phyloP scores from a whole-genome alignment of 139 green algal genomes.

The Asterochloris sp. region DNA sequence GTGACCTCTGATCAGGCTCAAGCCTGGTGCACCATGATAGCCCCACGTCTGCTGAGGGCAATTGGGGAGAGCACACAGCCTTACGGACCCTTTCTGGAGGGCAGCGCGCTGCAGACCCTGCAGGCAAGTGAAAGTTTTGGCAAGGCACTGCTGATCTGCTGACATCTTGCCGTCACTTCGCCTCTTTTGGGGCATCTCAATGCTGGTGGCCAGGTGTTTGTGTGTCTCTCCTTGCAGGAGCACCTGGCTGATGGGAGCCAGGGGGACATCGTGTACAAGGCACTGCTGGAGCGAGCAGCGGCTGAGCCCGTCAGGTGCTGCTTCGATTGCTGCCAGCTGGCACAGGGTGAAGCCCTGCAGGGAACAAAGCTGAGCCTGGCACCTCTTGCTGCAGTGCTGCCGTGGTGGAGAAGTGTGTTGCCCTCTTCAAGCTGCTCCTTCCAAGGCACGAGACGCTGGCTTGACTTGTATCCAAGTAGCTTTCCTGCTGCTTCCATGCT shows the following conservation, averaged over 20 bases:
- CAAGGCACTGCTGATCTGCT: too few species aligned
- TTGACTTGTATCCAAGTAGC: too few species aligned
- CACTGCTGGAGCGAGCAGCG: constrained; percentile 2
- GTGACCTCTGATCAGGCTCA: too few species aligned
- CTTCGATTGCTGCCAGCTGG: not conserved
- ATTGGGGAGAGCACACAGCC: constrained; percentile 17
- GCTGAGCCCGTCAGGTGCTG: constrained; percentile 10
- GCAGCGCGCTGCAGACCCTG: constrained; percentile 9
- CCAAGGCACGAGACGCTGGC: not conserved
- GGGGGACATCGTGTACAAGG: constrained; percentile 6
- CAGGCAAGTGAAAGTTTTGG: not conserved
- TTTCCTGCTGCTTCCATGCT: too few species aligned
- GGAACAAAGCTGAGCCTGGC: not conserved
- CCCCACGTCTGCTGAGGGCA: constrained; percentile 10
- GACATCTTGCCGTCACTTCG: too few species aligned
- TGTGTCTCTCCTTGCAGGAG: constrained; percentile 2
- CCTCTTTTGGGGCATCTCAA: not conserved
- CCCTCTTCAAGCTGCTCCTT: constrained; percentile 7
- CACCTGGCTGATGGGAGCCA: constrained; percentile 1
- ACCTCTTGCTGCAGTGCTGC: not conserved
- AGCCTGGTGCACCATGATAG: not conserved
- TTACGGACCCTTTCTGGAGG: constrained; percentile 15
- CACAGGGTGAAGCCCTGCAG: not conserved
- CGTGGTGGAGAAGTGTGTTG: constrained; percentile 20
- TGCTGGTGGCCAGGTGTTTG: not conserved